Base-by-base conservation (phyloP, 2,329 filamentous ascomycete genomes). In the Colletotrichum tropicale region DNA sequence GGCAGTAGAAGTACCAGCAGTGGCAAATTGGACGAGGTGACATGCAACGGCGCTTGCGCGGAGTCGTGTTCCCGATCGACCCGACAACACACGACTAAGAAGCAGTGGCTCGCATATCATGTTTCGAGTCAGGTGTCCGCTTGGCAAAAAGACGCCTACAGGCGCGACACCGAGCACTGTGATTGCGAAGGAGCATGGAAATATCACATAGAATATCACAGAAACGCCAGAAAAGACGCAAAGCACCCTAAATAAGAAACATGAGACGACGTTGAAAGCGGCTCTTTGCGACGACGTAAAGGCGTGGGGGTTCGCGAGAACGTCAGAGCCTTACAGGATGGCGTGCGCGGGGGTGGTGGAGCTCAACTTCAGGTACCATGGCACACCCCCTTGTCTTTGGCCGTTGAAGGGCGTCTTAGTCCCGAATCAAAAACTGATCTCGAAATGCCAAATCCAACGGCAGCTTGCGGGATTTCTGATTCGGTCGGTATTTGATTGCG, bases 261-360 rank as follows among this genome's bases (percentile, higher is more conserved):
- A 61, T 74, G 58, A 76, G 64, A 76, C 70, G 74, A 74, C 61
- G 61, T 64, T 43, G 61, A 64, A 38, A 34, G 61, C 61, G 61
- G 61, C 61, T 64, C 61, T 38, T 62, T 34, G 24, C 16, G 21
- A 18, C 8, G 61, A 43, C 61, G 61, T 64, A 21, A 32, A 18
- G 28, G 70, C 70, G 74, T 76, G 74, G 74, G 73, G 74, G 74
- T 61, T 76, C 38, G 30, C 58, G 70, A 76, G 70, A 74, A 74
- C 70, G 74, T 76, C 70, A 76, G 74, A 58, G 74, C 74, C 70
- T 30, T 76, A 76, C 65, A 69, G 74, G 70, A 76, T 74, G 74
- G 74, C 74, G 74, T 76, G 74, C 74, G 74, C 74, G 74, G 74
- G 74, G 74, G 21, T 38, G 48, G 70, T 73, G 74, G 70, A 68